Evolutionary conservation across 2,329 filamentous ascomycete genomes (phyloP), one percentile per base, ranked within the genome.

Genomic region (Ceratocystis destructans): DNA sequence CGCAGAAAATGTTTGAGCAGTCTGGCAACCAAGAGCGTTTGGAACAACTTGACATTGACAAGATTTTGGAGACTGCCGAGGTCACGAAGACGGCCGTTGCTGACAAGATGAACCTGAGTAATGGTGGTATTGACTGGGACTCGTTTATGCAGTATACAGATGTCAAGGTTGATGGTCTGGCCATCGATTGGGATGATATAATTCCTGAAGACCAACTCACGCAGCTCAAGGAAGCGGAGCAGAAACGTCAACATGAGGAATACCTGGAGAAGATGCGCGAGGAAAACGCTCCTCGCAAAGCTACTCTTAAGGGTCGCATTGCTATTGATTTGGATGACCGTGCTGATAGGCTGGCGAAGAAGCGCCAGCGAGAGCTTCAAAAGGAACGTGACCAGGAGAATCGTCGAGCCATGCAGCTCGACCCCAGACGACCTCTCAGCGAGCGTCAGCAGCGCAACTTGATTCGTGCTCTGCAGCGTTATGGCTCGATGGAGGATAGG

Each of bases 1-100:
- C 94, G n/a, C 94, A 96, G 74, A 96, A 94, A 76, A 96, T 99
- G 87, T 99, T 99, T 71, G 93, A 97, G 76, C 93, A 96, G 75
- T 94, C 89, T 10, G 90, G 90, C 68, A 99, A 99, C 73, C 94
- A 99, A 76, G 88, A 93, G 77, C 94, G 96, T 74, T 82, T 99
- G 4, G 94, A 99, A 76, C 91, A 96, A 76, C 86, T 99, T 28
- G 94, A 99, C 74, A 97, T 99, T 71, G 95, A 99, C 73, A 90
- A 92, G 7, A 94, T 99, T 48, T 84, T 99, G 17, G 94, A 94
- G 72, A 96, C 96, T 74, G 94, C 95, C 33, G 94, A 99, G 77
- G 86, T 97, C 71, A 95, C 96, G 72, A 93, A 96, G 78, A 97
- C 94, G 0, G 92, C 96, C 75, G 89, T 96, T 66, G 89, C 93